Evolutionary conservation across 495 filamentous ascomycete species (phyloP).

Genomic region (Aspergillus bertholletiae): DNA sequence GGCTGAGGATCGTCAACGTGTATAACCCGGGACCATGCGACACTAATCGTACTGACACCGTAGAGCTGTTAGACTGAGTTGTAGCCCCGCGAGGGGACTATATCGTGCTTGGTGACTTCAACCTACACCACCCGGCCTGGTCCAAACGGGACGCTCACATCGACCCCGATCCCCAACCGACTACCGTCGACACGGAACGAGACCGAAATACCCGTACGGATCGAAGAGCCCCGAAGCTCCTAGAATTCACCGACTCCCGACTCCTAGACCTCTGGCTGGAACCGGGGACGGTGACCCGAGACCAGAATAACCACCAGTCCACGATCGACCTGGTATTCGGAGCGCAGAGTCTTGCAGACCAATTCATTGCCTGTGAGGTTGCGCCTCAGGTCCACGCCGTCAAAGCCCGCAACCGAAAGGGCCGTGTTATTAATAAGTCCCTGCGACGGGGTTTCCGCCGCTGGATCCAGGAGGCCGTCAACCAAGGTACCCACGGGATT

Average conservation of each 20-base stretch:
- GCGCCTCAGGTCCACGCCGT: not conserved
- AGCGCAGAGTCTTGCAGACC: not conserved
- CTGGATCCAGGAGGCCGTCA: not conserved
- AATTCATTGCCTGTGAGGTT: not conserved
- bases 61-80: no score
- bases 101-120: no score
- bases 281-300: slow-evolving; percentile 4
- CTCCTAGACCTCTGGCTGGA: slow-evolving; percentile 1
- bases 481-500: slow-evolving; percentile 3
- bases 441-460: not conserved
- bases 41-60: no score
- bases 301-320: not conserved
- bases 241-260: no score
- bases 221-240: no score
- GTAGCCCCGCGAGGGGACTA: no score
- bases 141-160: no score
- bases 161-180: no score
- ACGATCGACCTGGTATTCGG: slow-evolving; percentile 14
- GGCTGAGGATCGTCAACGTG: slow-evolving; percentile 3
- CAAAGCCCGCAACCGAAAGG: slow-evolving; percentile 13
- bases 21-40: not conserved
- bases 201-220: no score
- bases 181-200: no score
- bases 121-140: no score
- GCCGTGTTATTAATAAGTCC: slow-evolving; percentile 4